Evolutionary conservation across 2,329 filamentous ascomycete species (phyloP), one percentile per base, ranked within the genome.

Genomic region (Botrytis medusae): DNA sequence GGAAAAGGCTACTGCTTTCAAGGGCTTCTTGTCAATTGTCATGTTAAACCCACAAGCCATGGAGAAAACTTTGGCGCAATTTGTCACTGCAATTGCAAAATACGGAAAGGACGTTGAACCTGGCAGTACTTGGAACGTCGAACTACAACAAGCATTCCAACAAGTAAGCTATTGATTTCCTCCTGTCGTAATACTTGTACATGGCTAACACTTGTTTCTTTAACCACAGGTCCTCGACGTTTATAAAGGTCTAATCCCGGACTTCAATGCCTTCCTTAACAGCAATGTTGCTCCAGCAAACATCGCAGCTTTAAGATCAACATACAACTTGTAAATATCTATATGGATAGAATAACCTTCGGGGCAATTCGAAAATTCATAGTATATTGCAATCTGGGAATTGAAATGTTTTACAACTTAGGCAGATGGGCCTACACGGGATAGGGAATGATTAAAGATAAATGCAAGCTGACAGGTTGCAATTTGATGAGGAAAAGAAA

Each of bases 1-100:
- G 74, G 96, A 99, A 83, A 99, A 99, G 84, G 94, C 93, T 0
- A 95, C 95, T 40, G 95, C 96, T 0, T 93, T 98, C 82, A 90
- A 93, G 79, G 96, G 96, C 0, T 98, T 99, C 83, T 93, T 93
- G 72, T 87, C 92, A 77, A 88, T 97, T 65, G 92, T 98, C 5
- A 88, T 92, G 75, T 89, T 90, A 80, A 98, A 98, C 79, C 96
- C 96, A 0, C 89, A 94, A 80, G 94, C 94, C 2, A 95, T 99
- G 89, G 96, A 98, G 83, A 91, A 91, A 77, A 92, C 91, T 73
- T 86, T 99, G 59, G 86, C 92, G 51, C 89, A 92, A 73, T 97
- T 96, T 83, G 97, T 99, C 82, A 88, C 86, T 69, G 88, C 93
- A 73, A 97, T 98, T 84, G 93, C 95, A 25, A 87, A 88, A 74